A percentile compares a stretch with the other conserved stretches of the same genome.
Conservation (phyloP, 768 basidiomycete species). For the Leccinum arenicola region DNA sequence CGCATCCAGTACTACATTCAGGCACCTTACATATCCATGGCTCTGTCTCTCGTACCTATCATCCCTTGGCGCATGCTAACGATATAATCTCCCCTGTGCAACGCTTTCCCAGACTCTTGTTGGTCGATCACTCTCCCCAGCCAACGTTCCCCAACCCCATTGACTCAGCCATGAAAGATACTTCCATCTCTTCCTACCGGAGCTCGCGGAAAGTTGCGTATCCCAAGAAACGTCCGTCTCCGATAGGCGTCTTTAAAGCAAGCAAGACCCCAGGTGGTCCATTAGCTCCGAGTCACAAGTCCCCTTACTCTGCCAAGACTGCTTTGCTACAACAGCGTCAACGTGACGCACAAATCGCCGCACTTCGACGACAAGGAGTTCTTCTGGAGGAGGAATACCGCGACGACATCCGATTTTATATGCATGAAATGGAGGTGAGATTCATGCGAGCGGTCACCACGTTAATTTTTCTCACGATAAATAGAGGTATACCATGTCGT, state of each 20-base stretch:
- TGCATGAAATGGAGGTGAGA: conserved; percentile 98
- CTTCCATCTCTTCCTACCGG: conserved; percentile 54
- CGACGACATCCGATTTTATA: conserved; percentile 89
- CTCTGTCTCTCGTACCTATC: conserved; percentile 2
- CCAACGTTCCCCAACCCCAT: conserved; percentile 32
- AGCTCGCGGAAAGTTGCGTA: conserved; percentile 66
- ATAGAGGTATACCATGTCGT: conserved; percentile 83
- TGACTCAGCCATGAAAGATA: conserved; percentile 71
- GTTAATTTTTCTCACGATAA: conserved; percentile 6
- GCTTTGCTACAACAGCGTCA: conserved; percentile 62
- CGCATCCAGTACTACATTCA: background rate
- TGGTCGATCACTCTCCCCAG: conserved; percentile 43
- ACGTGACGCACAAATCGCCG: conserved; percentile 65
- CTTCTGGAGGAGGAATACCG: conserved; percentile 94
- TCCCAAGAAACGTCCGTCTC: conserved; percentile 84
- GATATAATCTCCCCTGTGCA: conserved; percentile 18
- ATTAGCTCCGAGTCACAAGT: conserved; percentile 51
- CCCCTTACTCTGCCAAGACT: conserved; percentile 64
- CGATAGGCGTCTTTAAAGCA: conserved; percentile 69
- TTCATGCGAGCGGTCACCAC: background rate
- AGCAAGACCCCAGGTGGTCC: conserved; percentile 52
- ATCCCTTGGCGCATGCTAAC: conserved; percentile 16
- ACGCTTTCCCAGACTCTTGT: conserved; percentile 38
- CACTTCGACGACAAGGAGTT: conserved; percentile 67
- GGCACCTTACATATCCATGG: conserved; percentile 6